A percentile compares a stretch with the other conserved stretches of the same genome.
These are phyloP conservation scores for Neospora caninum DNA, from an alignment of 169 alveolate species.

Conservation along the genomic window DNA sequence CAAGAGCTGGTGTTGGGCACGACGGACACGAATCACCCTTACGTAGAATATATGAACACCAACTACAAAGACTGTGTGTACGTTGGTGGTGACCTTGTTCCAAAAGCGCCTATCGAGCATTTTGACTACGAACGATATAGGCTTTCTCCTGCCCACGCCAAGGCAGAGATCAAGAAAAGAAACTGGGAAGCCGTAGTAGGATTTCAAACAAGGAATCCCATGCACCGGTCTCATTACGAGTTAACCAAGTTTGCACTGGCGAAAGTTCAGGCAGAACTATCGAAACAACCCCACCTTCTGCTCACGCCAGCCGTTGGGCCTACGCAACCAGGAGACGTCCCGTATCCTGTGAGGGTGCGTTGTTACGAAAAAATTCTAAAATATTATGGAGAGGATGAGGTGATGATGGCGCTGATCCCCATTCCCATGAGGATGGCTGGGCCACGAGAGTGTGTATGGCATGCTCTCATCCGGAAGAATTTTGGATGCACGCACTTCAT, in stretches of 20 bases:
- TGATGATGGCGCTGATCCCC: conserved; percentile 65
- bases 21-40: conserved; percentile 67
- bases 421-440: conserved; percentile 80
- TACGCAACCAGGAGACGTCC: conserved; percentile 76
- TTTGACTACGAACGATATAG: conserved; percentile 68
- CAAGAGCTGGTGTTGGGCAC: conserved; percentile 66
- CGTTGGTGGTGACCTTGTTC: conserved; percentile 65
- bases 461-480: conserved; percentile 72
- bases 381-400: conserved; percentile 42
- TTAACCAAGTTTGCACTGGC: conserved; percentile 57
- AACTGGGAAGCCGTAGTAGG: conserved; percentile 73
- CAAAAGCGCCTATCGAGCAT: conserved; percentile 40
- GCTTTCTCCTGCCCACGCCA: conserved; percentile 51
- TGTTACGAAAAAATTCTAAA: conserved; percentile 66
- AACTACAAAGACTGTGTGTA: conserved; percentile 54
- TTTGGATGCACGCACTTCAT: conserved; percentile 78
- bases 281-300: conserved; percentile 53
- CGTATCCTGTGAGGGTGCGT: conserved; percentile 63
- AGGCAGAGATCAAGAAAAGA: conserved; percentile 6
- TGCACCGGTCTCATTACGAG: conserved; percentile 75
- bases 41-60: conserved; percentile 51
- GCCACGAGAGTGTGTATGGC: conserved; percentile 77
- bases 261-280: conserved; percentile 15
- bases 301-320: conserved; percentile 76
- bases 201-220: conserved; percentile 77